Base-by-base conservation (phyloP, 1,284 basidiomycete genomes). In the Exobasidium cylindrosporum region DNA sequence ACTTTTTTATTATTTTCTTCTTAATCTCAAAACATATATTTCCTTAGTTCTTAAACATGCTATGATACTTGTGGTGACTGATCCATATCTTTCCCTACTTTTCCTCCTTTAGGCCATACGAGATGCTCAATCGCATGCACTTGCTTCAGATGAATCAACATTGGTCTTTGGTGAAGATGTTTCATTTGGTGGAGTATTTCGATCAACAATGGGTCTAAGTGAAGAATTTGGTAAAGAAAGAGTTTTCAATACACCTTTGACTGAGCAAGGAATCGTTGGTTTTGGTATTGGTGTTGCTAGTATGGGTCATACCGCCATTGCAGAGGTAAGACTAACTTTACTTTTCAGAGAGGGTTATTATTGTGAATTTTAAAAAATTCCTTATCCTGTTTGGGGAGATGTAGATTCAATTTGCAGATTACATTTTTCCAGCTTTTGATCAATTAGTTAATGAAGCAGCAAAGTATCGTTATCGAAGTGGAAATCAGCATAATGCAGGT, bases 361-460 rank as follows among this genome's bases (percentile, higher is more conserved):
- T n/a, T n/a, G n/a, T n/a, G n/a, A n/a, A n/a, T n/a, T n/a, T n/a
- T n/a, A n/a, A n/a, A n/a, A n/a, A n/a, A n/a, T n/a, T n/a, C n/a
- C n/a, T n/a, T n/a, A n/a, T n/a, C n/a, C n/a, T n/a, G n/a, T n/a
- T n/a, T n/a, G n/a, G n/a, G n/a, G n/a, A n/a, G n/a, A n/a, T n/a
- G n/a, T n/a, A 40, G 35, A 91, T 97, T 62, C 93, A 86, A 75
- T 84, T 84, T 30, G 82, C 82, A 52, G 74, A 72, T 47, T 73
- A 75, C 56, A 70, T 72, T 50, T 68, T 70, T 52, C 64, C 72
- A 4, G 66, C 64, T 29, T 60, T 62, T 44, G 66, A 67, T 47
- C 75, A 95, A 89, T 84, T 97, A 35, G 92, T 97, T 53, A 97
- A 96, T 73, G 93, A 97, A 82, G 93, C 92, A 1, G 92, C 94